A percentile compares a stretch with the other conserved stretches of the same genome.
Evolutionary conservation across 208 protist genomes (phyloP).

Genomic region (Trypanosoma grayi): DNA sequence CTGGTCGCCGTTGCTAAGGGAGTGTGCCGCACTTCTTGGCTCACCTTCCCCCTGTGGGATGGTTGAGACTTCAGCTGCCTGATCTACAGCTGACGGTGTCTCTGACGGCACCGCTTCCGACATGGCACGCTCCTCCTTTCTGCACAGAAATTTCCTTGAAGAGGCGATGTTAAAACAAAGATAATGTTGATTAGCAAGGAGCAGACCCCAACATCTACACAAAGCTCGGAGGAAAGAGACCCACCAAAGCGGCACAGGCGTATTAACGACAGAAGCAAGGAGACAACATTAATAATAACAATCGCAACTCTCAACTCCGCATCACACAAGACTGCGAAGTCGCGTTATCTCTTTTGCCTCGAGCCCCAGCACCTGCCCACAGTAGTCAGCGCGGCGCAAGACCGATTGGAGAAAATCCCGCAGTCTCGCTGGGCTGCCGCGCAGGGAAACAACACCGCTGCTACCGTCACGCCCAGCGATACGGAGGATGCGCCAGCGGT

Average conservation of each 20-base stretch:
- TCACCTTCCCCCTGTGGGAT: background rate
- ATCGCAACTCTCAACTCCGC: background rate
- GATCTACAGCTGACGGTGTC: background rate
- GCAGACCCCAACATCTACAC: no score
- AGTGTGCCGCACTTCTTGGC: background rate
- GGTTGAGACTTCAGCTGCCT: background rate
- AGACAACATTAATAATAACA: constrained; percentile 8
- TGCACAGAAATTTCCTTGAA: background rate
- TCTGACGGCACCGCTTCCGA: background rate
- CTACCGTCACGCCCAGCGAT: constrained; percentile 18
- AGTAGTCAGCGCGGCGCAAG: constrained; percentile 42
- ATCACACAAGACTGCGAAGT: constrained; percentile 56
- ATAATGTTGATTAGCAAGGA: no score
- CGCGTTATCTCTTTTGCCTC: constrained; percentile 59
- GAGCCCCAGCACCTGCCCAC: constrained; percentile 46
- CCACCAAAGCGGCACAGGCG: no score
- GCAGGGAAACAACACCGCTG: constrained; percentile 35
- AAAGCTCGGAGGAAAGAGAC: no score
- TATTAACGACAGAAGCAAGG: background rate
- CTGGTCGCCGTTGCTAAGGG: background rate
- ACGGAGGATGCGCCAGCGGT: constrained; percentile 52
- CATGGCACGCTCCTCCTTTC: background rate
- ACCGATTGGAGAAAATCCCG: constrained; percentile 47
- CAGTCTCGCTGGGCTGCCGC: constrained; percentile 43
- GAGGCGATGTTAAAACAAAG: no score